Evolutionary conservation across 345 rosid genomes (phyloP), one percentile per base, ranked within the genome.

Genomic region (Ailanthus altissimus): DNA sequence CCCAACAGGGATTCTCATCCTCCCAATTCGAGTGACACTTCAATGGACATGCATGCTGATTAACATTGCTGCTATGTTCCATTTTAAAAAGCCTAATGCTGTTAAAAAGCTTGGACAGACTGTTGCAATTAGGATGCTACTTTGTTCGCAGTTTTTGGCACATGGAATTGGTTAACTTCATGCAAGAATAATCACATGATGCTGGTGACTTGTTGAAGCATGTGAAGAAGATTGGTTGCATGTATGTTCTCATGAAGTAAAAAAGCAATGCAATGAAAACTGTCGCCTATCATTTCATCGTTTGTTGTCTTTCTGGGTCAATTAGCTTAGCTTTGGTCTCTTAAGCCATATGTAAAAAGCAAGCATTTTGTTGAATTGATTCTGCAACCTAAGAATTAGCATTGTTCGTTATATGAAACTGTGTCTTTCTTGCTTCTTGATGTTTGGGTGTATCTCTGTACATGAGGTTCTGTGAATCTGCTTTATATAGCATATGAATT

Each of bases 31-130:
- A 88, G 86, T 77, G 97, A 94, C 87, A 88, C 94, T 72, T 88
- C 97, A 42, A 92, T 92, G 98, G 97, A 92, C 80, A 92, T 94
- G 91, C 88, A 89, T 83, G 88, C 94, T 5, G 92, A 90, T 62
- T 83, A 78, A 88, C 67, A 78, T 47, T 67, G 36, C 70, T 46
- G 50, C 64, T 74, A 67, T 63, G 54, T 69, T 43, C 67, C 49
- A 63, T 65, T 75, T 72, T 13, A 26, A 40, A 61, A 67, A 60
- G 60, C 77, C 49, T 71, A 62, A 13, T 78, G 67, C 65, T 53
- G 40, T 56, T 56, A 66, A 70, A 73, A 62, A 49, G 75, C 67
- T 36, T 71, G 67, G 62, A 68, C 40, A 40, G 36, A 70, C 58
- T 58, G 13, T 49, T 66, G 75, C 72, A 73, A 40, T 70, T 78